A percentile compares a stretch with the other conserved stretches of the same genome.
Conservation (phyloP, 2,329 filamentous ascomycete genomes). For the Stachybotrys chlorohalonatus region DNA sequence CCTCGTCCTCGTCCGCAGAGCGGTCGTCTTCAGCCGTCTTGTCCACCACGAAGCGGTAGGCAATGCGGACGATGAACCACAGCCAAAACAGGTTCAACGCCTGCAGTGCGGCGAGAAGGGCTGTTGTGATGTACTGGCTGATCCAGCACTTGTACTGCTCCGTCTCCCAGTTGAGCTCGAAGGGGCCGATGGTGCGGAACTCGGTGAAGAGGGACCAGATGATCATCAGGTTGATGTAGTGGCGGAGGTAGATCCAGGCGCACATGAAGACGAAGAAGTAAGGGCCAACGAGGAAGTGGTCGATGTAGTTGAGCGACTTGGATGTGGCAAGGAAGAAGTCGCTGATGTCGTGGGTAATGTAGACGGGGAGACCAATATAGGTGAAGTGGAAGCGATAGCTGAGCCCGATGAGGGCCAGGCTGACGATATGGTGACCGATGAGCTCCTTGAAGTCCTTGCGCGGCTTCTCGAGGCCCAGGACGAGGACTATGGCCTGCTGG, state of each 20-base stretch:
- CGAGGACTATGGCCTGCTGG: slow-evolving; percentile 81
- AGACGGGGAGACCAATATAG: slow-evolving; percentile 87
- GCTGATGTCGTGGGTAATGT: slow-evolving; percentile 88
- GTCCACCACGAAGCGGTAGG: slow-evolving; percentile 58
- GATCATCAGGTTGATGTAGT: slow-evolving; percentile 74
- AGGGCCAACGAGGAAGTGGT: slow-evolving; percentile 66
- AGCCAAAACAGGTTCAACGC: slow-evolving; percentile 76
- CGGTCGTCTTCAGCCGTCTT: slow-evolving; percentile 60
- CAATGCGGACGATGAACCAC: slow-evolving; percentile 66
- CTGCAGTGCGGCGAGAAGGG: slow-evolving; percentile 58
- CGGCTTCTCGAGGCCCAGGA: slow-evolving; percentile 84
- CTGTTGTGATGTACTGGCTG: slow-evolving; percentile 57
- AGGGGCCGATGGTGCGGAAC: slow-evolving; percentile 66
- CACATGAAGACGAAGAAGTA: slow-evolving; percentile 79
- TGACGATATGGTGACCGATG: slow-evolving; percentile 85
- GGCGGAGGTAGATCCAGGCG: slow-evolving; percentile 83
- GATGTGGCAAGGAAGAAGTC: slow-evolving; percentile 95
- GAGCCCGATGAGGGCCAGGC: slow-evolving; percentile 69
- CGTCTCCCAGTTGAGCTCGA: slow-evolving; percentile 65
- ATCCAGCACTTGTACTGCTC: slow-evolving; percentile 71
- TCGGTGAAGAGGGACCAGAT: slow-evolving; percentile 67
- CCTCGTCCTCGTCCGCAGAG: slow-evolving; percentile 59
- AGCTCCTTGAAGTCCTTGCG: slow-evolving; percentile 93
- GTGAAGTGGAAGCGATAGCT: slow-evolving; percentile 97
- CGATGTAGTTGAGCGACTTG: slow-evolving; percentile 86